These are phyloP conservation scores for Peniophora sp. DNA, from an alignment of 1,284 basidiomycete genomes.

Conservation along the genomic window DNA sequence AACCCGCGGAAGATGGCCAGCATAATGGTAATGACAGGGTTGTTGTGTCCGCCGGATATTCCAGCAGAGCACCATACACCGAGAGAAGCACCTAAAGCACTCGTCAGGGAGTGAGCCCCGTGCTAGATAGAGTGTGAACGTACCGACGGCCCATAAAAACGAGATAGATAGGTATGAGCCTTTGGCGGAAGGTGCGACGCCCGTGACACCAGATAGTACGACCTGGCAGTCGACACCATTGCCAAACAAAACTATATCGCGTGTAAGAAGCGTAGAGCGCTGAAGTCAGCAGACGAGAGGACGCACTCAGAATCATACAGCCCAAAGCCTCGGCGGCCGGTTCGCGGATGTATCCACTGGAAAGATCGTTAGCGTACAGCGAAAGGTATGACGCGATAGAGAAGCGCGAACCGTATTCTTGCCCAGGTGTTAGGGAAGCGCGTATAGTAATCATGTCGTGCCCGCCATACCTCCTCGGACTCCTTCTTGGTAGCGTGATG, in stretches of 20 bases:
- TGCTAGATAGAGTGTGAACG: conserved; percentile 1
- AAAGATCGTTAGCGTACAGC: conserved; percentile 15
- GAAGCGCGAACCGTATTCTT: conserved; percentile 38
- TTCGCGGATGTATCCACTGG: conserved; percentile 41
- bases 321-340: conserved; percentile 65
- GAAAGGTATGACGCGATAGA: not conserved
- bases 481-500: not conserved
- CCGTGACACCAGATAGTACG: conserved; percentile 41
- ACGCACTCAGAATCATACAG: conserved; percentile 42
- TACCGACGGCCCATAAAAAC: conserved; percentile 64
- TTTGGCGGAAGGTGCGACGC: conserved; percentile 42
- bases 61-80: conserved; percentile 63
- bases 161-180: conserved; percentile 54
- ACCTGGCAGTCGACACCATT: conserved; percentile 58
- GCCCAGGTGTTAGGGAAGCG: conserved; percentile 49
- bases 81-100: conserved; percentile 35
- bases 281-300: no score
- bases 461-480: not conserved
- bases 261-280: no score
- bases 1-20: conserved; percentile 61
- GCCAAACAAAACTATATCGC: conserved; percentile 44
- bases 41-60: conserved; percentile 72
- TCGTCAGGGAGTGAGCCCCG: not conserved
- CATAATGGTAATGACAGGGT: conserved; percentile 39
- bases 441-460: conserved; percentile 17